These are phyloP conservation scores for Prillingera fragicola DNA, from an alignment of 1,284 basidiomycete species.

Conservation along the genomic window DNA sequence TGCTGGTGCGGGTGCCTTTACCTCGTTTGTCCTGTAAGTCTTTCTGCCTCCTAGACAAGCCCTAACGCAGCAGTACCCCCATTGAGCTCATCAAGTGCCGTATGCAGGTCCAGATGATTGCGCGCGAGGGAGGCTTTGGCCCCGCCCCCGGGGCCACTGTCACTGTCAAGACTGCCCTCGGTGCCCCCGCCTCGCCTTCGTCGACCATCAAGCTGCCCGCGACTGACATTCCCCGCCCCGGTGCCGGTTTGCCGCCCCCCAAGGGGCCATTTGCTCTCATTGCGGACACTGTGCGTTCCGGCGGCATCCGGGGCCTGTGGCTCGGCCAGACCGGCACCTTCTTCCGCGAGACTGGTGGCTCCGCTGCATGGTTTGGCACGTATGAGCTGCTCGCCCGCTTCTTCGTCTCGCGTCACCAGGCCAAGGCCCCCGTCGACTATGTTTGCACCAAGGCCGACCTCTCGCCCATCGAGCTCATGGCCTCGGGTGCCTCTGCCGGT, in stretches of 20 bases:
- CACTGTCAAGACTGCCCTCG: slow-evolving; percentile 15
- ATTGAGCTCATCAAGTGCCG: slow-evolving; percentile 90
- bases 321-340: slow-evolving; percentile 79
- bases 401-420: slow-evolving; percentile 53
- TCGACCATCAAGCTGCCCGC: slow-evolving; percentile 13
- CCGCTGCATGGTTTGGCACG: slow-evolving; percentile 77
- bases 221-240: slow-evolving; percentile 7
- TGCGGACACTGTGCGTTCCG: slow-evolving; percentile 57
- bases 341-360: slow-evolving; percentile 80
- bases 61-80: slow-evolving; percentile 59
- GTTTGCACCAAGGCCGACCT: slow-evolving; percentile 55
- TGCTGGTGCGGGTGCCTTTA: slow-evolving; percentile 71
- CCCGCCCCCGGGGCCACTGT: slow-evolving; percentile 8
- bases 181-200: slow-evolving; percentile 26
- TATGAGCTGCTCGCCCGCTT: slow-evolving; percentile 67
- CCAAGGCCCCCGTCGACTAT: slow-evolving; percentile 8
- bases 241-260: slow-evolving; percentile 36
- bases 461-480: slow-evolving; percentile 70
- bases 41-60: background rate
- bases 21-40: slow-evolving; percentile 72
- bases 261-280: slow-evolving; percentile 69
- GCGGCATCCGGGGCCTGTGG: slow-evolving; percentile 77
- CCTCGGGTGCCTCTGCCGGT: slow-evolving; percentile 80
- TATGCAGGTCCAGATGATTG: slow-evolving; percentile 89
- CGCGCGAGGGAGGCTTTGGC: slow-evolving; percentile 45